Percentiles rank a stretch among this genome's conserved stretches.
Conservation (phyloP, 345 rosid species). For the Gossypium herbaceum region DNA sequence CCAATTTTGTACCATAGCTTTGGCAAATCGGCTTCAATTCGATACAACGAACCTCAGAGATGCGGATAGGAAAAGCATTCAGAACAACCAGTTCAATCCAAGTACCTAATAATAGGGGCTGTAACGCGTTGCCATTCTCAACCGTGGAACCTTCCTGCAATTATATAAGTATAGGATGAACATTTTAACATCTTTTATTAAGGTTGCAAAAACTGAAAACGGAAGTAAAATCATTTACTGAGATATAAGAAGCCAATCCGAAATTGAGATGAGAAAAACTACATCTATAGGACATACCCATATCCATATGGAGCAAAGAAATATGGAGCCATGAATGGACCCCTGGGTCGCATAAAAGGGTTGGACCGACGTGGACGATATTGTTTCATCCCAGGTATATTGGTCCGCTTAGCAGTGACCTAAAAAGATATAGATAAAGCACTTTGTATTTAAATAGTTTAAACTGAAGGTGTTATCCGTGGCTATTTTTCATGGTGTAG, state of each 20-base stretch:
- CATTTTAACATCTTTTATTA: not conserved
- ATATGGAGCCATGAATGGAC: constrained; percentile 41
- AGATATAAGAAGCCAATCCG: not conserved
- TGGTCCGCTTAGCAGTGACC: constrained; percentile 67
- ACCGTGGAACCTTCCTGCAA: constrained; percentile 63
- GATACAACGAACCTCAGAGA: not conserved
- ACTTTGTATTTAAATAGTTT: not conserved
- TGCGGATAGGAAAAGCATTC: not conserved
- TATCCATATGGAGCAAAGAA: constrained; percentile 56
- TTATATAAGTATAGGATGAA: not conserved
- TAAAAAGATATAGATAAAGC: constrained; percentile 9
- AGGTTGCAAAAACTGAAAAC: not conserved
- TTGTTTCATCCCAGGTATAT: constrained; percentile 78
- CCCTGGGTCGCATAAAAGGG: constrained; percentile 40
- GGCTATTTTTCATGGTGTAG: not conserved
- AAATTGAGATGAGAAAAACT: not conserved
- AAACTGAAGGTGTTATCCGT: not conserved
- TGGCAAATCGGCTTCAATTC: not conserved
- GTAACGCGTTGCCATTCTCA: constrained; percentile 60
- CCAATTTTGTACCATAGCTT: constrained; percentile 6
- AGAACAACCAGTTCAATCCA: not conserved
- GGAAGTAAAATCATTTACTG: not conserved
- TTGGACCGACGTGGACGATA: constrained; percentile 49
- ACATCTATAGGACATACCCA: constrained; percentile 37
- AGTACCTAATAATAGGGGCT: constrained; percentile 50